Evolutionary conservation across 345 rosid species (phyloP).

Genomic region (Alliaria petiolata): DNA sequence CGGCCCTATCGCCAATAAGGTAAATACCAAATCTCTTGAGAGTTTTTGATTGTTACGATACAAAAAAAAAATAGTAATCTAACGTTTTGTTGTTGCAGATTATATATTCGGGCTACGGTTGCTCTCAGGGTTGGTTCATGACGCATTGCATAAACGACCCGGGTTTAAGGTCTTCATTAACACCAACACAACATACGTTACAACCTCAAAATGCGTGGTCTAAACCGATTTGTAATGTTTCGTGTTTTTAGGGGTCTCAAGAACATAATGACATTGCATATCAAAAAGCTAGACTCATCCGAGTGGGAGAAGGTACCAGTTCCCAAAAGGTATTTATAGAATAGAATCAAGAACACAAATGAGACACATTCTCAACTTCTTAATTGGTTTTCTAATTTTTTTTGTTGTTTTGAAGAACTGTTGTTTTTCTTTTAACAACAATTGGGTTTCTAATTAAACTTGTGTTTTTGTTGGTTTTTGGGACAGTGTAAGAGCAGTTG

Average conservation of each 20-base stretch:
- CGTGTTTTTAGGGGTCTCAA: conserved; percentile 67
- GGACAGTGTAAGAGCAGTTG: conserved; percentile 85
- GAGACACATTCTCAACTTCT: not conserved
- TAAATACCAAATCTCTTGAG: not conserved
- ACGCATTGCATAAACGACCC: conserved; percentile 90
- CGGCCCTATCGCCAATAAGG: conserved; percentile 97
- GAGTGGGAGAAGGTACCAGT: conserved; percentile 90
- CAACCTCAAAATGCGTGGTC: not conserved
- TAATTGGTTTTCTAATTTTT: not conserved
- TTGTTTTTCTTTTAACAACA: no score
- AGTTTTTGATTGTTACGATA: not conserved
- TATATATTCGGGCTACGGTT: conserved; percentile 86
- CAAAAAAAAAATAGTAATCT: not conserved
- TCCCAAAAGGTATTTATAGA: conserved; percentile 69
- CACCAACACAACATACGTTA: conserved; percentile 22
- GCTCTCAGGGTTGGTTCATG: conserved; percentile 97
- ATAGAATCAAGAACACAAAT: not conserved
- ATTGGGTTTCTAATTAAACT: not conserved
- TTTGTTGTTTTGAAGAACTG: no score
- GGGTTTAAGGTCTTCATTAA: conserved; percentile 57
- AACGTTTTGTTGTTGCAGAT: conserved; percentile 44
- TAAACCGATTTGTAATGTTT: not conserved
- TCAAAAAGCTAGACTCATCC: conserved; percentile 72
- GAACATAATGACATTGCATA: conserved; percentile 73
- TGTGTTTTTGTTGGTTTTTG: not conserved